Conservation (phyloP, 371 early-diverging fungal species). For the Paraphysoderma sedebokerense region DNA sequence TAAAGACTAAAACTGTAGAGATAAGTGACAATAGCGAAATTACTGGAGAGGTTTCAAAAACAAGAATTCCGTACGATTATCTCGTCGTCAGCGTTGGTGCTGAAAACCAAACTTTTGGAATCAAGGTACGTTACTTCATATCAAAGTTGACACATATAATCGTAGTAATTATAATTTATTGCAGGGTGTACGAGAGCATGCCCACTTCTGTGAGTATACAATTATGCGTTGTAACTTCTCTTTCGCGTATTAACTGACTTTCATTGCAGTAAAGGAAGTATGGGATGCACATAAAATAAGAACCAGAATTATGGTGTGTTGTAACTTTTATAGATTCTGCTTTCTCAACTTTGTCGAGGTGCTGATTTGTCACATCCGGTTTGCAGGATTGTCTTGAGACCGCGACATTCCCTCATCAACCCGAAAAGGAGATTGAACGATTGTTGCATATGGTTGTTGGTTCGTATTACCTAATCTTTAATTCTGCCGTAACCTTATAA, state of each 20-base stretch:
- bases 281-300: slow-evolving; percentile 84
- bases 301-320: slow-evolving; percentile 57
- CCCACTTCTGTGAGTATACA: slow-evolving; percentile 80
- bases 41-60: slow-evolving; percentile 34
- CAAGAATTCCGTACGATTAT: slow-evolving; percentile 64
- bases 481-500: too few species aligned
- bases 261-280: slow-evolving; percentile 17
- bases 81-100: slow-evolving; percentile 79
- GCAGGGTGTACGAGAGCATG: slow-evolving; percentile 69
- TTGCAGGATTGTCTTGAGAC: slow-evolving; percentile 81
- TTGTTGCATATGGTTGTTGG: slow-evolving; percentile 85
- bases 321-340: too few species aligned
- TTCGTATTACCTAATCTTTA: too few species aligned
- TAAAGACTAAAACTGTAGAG: slow-evolving; percentile 46
- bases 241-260: background rate
- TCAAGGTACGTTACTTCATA: too few species aligned
- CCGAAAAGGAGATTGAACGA: slow-evolving; percentile 62
- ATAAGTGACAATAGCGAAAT: slow-evolving; percentile 57
- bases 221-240: slow-evolving; percentile 19
- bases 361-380: too few species aligned
- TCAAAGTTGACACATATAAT: slow-evolving; percentile 12
- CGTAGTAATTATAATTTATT: background rate
- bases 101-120: slow-evolving; percentile 75
- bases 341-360: too few species aligned
- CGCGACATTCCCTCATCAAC: slow-evolving; percentile 65